phyloP scores from a whole-genome alignment of 345 rosid species.

The Linum trigynum region DNA sequence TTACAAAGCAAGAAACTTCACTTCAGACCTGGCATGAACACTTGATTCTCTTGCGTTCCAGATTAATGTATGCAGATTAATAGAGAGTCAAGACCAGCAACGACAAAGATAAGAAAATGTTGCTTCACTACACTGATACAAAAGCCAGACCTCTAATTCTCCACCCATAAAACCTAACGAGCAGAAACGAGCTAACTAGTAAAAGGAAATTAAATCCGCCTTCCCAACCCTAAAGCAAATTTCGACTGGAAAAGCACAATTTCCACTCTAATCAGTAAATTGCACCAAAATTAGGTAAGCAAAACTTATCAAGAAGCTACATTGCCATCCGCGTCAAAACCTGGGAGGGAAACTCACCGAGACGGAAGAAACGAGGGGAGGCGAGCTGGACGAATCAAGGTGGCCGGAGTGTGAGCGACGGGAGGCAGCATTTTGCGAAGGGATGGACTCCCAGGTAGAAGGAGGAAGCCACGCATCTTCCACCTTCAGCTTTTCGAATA shows the following conservation, averaged over 20 bases:
- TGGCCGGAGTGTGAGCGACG: slow-evolving; percentile 11
- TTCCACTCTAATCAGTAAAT: not conserved
- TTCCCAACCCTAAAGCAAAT: not conserved
- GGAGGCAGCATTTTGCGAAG: slow-evolving; percentile 32
- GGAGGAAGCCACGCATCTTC: slow-evolving; percentile 85
- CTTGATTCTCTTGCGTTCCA: no score
- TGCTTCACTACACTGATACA: slow-evolving; percentile 71
- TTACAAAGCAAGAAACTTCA: not conserved
- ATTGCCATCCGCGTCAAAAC: not conserved
- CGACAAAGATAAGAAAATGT: slow-evolving; percentile 34
- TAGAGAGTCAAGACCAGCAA: not conserved
- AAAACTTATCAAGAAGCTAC: not conserved
- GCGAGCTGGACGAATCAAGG: slow-evolving; percentile 9
- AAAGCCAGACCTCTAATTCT: slow-evolving; percentile 32
- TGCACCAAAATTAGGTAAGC: not conserved
- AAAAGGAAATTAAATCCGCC: not conserved
- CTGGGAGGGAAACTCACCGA: slow-evolving; percentile 38
- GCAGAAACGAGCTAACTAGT: no score
- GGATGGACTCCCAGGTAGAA: slow-evolving; percentile 69
- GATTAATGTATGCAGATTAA: no score
- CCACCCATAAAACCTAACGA: not conserved
- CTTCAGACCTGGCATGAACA: not conserved
- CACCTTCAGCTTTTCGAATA: slow-evolving; percentile 55
- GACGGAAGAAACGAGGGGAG: slow-evolving; percentile 29
- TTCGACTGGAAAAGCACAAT: not conserved